Evolutionary conservation across 2,329 filamentous ascomycete species (phyloP).

Genomic region (Fusarium austroafricanum): DNA sequence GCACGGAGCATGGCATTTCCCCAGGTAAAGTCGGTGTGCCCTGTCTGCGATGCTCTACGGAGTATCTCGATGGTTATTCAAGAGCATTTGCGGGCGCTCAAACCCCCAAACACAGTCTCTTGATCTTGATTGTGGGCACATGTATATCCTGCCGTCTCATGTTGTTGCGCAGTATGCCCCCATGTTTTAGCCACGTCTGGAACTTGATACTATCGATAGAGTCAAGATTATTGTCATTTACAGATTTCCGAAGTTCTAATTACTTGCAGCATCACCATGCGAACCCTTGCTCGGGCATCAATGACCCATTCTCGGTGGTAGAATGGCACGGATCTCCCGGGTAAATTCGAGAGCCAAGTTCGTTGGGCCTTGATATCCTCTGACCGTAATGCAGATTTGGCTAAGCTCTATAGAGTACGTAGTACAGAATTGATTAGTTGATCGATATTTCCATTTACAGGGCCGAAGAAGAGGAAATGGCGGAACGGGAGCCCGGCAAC

Average conservation of each 20-base stretch:
- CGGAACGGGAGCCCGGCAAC: slow-evolving; percentile 22
- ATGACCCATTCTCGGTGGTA: neutral
- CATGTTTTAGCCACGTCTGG: slow-evolving; percentile 8
- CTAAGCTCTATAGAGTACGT: too few species aligned
- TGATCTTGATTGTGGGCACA: slow-evolving; percentile 10
- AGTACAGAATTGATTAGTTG: too few species aligned
- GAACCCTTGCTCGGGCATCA: slow-evolving; percentile 20
- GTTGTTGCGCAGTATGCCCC: slow-evolving; percentile 21
- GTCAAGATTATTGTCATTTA: neutral
- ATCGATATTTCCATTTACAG: slow-evolving; percentile 28
- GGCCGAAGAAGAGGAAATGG: slow-evolving; percentile 25
- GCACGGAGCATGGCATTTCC: slow-evolving; percentile 24
- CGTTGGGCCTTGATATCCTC: neutral
- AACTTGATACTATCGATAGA: neutral
- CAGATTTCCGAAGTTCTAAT: slow-evolving; percentile 24
- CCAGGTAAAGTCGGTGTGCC: slow-evolving; percentile 32
- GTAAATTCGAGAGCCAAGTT: neutral
- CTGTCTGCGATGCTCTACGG: neutral
- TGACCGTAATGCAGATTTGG: too few species aligned
- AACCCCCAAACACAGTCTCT: slow-evolving; percentile 31
- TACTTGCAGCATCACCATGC: slow-evolving; percentile 6
- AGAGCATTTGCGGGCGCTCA: slow-evolving; percentile 6
- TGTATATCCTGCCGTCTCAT: slow-evolving; percentile 11
- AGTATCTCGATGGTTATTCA: slow-evolving; percentile 4
- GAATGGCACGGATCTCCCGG: slow-evolving; percentile 1